phyloP scores from a whole-genome alignment of 257 asterid genomes.

The Salvia hispanica region DNA sequence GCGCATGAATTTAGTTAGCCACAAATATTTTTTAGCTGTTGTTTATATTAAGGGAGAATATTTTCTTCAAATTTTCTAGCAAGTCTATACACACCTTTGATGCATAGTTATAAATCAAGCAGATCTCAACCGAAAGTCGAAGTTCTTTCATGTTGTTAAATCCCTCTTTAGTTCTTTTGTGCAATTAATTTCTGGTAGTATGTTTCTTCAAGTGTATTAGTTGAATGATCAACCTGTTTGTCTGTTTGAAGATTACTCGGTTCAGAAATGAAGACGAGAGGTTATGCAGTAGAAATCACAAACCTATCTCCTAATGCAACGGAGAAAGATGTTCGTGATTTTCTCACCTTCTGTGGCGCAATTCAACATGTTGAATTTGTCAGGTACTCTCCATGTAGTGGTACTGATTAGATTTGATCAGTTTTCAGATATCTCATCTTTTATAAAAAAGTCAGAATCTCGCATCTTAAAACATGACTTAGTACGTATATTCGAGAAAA shows the following conservation, averaged over 20 bases:
- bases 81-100: background rate
- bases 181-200: background rate
- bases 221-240: background rate
- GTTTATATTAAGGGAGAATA: too few species aligned
- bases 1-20: background rate
- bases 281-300: constrained; percentile 64
- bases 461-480: background rate
- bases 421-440: background rate
- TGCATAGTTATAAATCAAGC: background rate
- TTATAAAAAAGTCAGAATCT: background rate
- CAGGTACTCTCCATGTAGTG: constrained; percentile 44
- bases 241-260: constrained; percentile 19
- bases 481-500: background rate
- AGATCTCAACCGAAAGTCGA: background rate
- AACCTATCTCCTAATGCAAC: constrained; percentile 63
- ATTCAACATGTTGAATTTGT: constrained; percentile 67
- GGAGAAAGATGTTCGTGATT: constrained; percentile 74
- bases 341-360: constrained; percentile 76
- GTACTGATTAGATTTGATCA: background rate
- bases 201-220: background rate
- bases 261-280: constrained; percentile 59
- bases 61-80: background rate
- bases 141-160: background rate
- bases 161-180: background rate
- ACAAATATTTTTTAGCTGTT: background rate